These are phyloP conservation scores for Erodium maritimum DNA, from an alignment of 345 rosid species.

Conservation along the genomic window DNA sequence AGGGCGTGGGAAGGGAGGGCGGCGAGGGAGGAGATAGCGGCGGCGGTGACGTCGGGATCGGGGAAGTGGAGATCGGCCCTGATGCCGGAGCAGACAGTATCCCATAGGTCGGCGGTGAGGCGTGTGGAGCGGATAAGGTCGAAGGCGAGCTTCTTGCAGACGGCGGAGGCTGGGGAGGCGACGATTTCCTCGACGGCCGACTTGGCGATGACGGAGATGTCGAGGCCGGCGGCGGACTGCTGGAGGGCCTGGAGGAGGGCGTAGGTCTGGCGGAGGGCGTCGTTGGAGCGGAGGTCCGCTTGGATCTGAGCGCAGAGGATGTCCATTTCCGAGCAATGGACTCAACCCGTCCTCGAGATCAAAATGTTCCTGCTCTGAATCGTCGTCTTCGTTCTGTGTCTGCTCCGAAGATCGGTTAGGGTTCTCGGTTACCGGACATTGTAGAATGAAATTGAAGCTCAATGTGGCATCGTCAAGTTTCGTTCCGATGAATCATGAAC, in stretches of 20 bases:
- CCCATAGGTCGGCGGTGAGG: conserved; percentile 92
- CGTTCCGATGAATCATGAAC: too few species aligned
- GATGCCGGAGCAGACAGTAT: conserved; percentile 67
- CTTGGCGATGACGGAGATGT: conserved; percentile 80
- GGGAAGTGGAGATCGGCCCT: conserved; percentile 84
- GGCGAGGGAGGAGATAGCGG: conserved; percentile 79
- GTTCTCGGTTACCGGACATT: too few species aligned
- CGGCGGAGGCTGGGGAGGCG: conserved; percentile 85
- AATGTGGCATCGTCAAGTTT: too few species aligned
- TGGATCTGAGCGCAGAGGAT: conserved; percentile 95
- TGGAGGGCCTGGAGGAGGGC: conserved; percentile 95
- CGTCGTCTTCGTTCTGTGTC: too few species aligned
- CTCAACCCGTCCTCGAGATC: too few species aligned
- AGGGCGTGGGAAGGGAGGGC: conserved; percentile 78
- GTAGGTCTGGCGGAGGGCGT: conserved; percentile 84
- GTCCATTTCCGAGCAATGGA: too few species aligned
- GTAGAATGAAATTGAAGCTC: too few species aligned
- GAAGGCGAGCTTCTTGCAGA: conserved; percentile 92
- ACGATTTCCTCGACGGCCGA: conserved; percentile 94
- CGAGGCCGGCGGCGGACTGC: conserved; percentile 91
- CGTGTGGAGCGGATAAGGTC: conserved; percentile 96
- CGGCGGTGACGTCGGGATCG: conserved; percentile 88
- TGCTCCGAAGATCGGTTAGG: too few species aligned
- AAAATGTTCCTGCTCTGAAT: too few species aligned
- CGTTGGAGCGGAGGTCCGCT: conserved; percentile 96